Evolutionary conservation across 257 asterid species (phyloP), one percentile per base, ranked within the genome.

Genomic region (Scutellaria minor): DNA sequence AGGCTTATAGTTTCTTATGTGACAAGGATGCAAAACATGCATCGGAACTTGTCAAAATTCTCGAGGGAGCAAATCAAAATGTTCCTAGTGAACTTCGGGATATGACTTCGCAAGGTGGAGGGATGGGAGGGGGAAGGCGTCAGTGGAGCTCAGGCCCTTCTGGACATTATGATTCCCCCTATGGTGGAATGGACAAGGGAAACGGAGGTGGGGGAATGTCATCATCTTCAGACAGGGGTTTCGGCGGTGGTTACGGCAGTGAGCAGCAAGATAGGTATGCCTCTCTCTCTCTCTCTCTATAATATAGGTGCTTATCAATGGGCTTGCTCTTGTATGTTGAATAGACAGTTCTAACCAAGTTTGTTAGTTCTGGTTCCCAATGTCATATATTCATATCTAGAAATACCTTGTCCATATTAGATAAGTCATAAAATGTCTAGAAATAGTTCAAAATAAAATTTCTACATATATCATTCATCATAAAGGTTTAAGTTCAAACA

Each of bases 11-110:
- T 1, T 92, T 92, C 80, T 82, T 92, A 52, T 59, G 83, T 67
- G 93, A 84, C 74, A 84, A 90, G 78, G 95, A 92, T 75, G 87
- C 88, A 1, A 92, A 77, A 78, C 83, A 90, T 81, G 97, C 96
- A 12, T 72, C 93, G 45, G 96, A 90, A 50, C 92, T 92, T 46
- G 84, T 90, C 77, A 92, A 92, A 77, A 79, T 92, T 70, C 80
- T 92, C 48, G 98, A 92, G 81, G 97, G 96, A n/a, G 96, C 98
- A 35, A 75, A 87, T 78, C 98, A 92, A 72, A 79, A 54, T 14
- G 98, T 92, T 64, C 96, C 97, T 53, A 66, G 60, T 69, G 98
- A 90, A 82, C 68, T 90, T 63, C 90, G 96, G 70, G 86, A 82
- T 35, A 78, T 88, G 89, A 93, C 85, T 71, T 88, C 88, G 20